Evolutionary conservation across 2,329 filamentous ascomycete genomes (phyloP), one percentile per base, ranked within the genome.

Genomic region (Diaporthe batatas): DNA sequence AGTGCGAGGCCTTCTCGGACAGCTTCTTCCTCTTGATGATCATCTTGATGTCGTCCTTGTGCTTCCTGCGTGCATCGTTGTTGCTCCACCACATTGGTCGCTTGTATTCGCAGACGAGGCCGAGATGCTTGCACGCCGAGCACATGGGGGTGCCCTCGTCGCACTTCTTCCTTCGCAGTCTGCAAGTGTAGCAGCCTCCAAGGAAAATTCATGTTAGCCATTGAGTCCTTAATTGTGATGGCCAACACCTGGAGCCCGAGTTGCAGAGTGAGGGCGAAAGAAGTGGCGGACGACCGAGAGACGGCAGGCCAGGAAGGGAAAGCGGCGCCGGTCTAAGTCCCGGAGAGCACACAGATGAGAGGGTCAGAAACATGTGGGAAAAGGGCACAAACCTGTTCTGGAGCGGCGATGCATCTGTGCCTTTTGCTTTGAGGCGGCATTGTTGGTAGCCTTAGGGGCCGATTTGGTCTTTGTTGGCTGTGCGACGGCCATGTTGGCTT

Each of bases 1-100:
- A 64, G 78, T 87, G 84, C 68, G 91, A 88, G 68, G 90, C 87
- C 90, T 98, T 98, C 84, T 98, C 96, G 34, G 92, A 91, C 77
- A 97, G 88, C 89, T 98, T 98, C 81, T 96, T 98, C 81, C 92
- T 91, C 90, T 98, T 98, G 87, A 99, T 98, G 83, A 96, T 94
- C 83, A 93, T 92, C 89, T 99, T 99, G 88, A 99, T 97, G 77
- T 92, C 86, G 81, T 98, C 96, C 86, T 98, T 99, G 82, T 98
- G 94, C 72, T 91, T 86, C 78, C 92, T 91, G 77, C 96, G 89
- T 80, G 93, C 91, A 76, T 98, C 95, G 80, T 93, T 93, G 87
- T 96, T 98, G 84, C 92, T 93, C 96, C 96, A 99, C 96, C 96
- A 99, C 84, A 94, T 91, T 49, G 96, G 96, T 80, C 95, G 88